Percentiles rank a stretch among this genome's conserved stretches.
Conservation (phyloP, 2,329 filamentous ascomycete species). For the Fusarium miscanthi region DNA sequence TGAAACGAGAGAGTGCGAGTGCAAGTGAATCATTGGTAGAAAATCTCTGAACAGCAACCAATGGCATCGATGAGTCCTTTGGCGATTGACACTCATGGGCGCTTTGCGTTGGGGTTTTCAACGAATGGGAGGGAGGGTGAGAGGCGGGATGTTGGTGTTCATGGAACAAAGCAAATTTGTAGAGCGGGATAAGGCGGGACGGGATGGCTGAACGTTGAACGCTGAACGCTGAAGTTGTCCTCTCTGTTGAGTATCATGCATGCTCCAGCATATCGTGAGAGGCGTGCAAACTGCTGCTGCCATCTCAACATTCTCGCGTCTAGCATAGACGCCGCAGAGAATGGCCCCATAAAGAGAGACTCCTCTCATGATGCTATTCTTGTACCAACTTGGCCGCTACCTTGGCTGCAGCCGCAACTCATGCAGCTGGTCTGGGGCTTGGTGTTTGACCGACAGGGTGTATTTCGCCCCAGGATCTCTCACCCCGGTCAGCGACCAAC, state of each 20-base stretch:
- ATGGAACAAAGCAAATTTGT: slow-evolving; percentile 29
- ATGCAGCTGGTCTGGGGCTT: slow-evolving; percentile 38
- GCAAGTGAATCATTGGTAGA: slow-evolving; percentile 40
- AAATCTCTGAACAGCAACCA: slow-evolving; percentile 33
- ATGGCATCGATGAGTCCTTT: slow-evolving; percentile 28
- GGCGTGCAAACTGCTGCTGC: neutral
- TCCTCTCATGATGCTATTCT: slow-evolving; percentile 37
- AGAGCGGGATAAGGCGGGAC: slow-evolving; percentile 18
- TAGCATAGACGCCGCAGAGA: slow-evolving; percentile 33
- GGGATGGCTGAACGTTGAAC: slow-evolving; percentile 13
- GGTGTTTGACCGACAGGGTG: slow-evolving; percentile 17
- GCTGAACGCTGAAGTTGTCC: neutral
- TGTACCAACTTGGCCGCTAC: slow-evolving; percentile 18
- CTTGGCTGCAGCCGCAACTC: slow-evolving; percentile 29
- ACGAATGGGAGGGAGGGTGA: slow-evolving; percentile 36
- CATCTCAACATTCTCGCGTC: slow-evolving; percentile 21
- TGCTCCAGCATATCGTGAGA: slow-evolving; percentile 4
- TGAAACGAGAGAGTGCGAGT: slow-evolving; percentile 37
- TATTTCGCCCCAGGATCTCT: slow-evolving; percentile 29
- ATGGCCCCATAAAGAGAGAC: neutral
- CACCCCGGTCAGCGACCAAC: slow-evolving; percentile 26
- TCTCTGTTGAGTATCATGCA: neutral
- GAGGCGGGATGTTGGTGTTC: neutral
- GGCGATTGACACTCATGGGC: slow-evolving; percentile 33
- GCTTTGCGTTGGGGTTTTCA: slow-evolving; percentile 35